phyloP scores from a whole-genome alignment of 2,329 filamentous ascomycete genomes.

The Cytospora piceae region DNA sequence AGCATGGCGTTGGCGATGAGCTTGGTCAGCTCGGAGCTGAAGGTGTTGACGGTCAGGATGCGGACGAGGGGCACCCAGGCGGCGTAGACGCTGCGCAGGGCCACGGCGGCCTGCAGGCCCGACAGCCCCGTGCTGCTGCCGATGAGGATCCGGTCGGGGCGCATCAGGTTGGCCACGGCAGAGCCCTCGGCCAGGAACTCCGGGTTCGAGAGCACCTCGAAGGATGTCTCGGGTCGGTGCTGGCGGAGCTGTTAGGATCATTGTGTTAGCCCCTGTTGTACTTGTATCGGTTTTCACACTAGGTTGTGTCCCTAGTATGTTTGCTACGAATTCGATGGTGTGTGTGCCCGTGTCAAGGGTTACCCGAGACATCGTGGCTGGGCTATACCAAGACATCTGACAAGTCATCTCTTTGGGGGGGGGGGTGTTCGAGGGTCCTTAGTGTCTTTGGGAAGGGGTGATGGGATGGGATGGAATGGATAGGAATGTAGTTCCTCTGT shows the following conservation, averaged over 20 bases:
- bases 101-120: constrained; percentile 53
- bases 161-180: constrained; percentile 59
- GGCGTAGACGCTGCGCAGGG: constrained; percentile 56
- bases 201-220: constrained; percentile 66
- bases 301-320: background rate
- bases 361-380: constrained; percentile 24
- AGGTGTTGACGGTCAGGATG: constrained; percentile 62
- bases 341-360: constrained; percentile 5
- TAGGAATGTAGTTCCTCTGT: background rate
- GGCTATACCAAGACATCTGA: background rate
- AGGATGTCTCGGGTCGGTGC: constrained; percentile 50
- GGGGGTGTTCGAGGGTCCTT: background rate
- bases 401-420: background rate
- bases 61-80: constrained; percentile 57
- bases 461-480: too few relatives aligned
- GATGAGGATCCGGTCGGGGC: constrained; percentile 64
- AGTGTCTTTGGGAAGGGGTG: background rate
- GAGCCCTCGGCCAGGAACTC: constrained; percentile 68
- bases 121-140: constrained; percentile 53
- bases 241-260: constrained; percentile 33
- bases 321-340: background rate
- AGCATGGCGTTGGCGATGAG: constrained; percentile 66
- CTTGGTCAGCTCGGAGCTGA: constrained; percentile 66
- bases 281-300: background rate
- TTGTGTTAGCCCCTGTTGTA: constrained; percentile 17